Conservation (phyloP, 176 grass and related monocot species). For the Bothriochloa decipiens region DNA sequence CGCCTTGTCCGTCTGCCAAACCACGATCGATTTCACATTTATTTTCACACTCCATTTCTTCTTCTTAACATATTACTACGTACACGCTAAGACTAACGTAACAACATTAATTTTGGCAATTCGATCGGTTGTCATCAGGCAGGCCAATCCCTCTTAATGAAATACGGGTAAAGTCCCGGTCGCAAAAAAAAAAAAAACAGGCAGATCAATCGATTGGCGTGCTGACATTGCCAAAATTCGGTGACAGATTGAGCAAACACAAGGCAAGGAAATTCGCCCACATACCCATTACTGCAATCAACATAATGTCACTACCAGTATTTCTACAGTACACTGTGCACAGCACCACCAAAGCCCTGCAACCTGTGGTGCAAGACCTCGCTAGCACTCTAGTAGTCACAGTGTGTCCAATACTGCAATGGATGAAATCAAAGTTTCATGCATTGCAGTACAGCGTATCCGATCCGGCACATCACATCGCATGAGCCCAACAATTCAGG, state of each 20-base stretch:
- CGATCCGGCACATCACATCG: background rate
- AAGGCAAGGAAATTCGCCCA: constrained; percentile 9
- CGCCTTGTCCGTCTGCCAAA: constrained; percentile 79
- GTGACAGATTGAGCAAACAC: background rate
- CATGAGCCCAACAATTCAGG: background rate
- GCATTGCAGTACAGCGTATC: constrained; percentile 13
- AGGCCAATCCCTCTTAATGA: no score
- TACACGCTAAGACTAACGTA: no score
- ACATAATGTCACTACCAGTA: background rate
- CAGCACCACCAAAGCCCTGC: background rate
- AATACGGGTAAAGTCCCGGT: no score
- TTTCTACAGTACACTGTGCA: background rate
- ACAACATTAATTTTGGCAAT: no score
- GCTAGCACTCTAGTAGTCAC: no score
- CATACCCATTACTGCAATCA: constrained; percentile 9
- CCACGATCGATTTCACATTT: background rate
- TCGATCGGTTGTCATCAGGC: no score
- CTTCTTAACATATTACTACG: background rate
- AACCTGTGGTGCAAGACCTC: no score
- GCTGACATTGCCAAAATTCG: background rate
- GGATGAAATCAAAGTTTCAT: background rate
- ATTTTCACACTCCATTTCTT: background rate
- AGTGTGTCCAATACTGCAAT: background rate
- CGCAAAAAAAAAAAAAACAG: no score
- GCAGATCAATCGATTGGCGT: background rate